Evolutionary conservation across 768 basidiomycete species (phyloP), one percentile per base, ranked within the genome.

Genomic region (Ramaria rubella): DNA sequence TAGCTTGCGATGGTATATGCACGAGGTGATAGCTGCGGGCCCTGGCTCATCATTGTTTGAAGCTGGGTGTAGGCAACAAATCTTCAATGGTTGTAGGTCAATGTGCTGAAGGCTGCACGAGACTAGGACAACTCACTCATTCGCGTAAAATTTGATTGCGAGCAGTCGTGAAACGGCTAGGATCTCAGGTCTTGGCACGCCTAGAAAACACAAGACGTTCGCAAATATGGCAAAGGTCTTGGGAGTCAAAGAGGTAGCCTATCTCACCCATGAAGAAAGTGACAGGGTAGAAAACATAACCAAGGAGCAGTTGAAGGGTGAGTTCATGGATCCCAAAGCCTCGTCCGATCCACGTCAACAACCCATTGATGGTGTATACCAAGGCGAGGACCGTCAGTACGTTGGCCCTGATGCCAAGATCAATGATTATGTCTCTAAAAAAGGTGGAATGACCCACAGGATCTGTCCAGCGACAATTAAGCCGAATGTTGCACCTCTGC

Each of bases 251-350:
- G n/a, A 17, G 27, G n/a, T 2, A 49, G 15, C n/a, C n/a, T n/a
- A n/a, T n/a, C 69, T 42, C 43, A 69, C 74, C 78, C 58, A 83
- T 72, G 74, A 92, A 82, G 76, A 92, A 92, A 1, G 87, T 80
- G 59, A 95, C 59, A 26, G 93, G 93, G 71, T 94, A 94, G 74
- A 89, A 87, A 62, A 94, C 69, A 72, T 96, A 94, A 38, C 90
- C 84, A 58, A 94, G 72, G 62, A 93, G 77, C 59, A 94, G 81
- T 67, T 94, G 83, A 23, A 96, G 76, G 2, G 91, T 94, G 53
- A 94, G 80, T 0, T 79, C 75, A 63, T 86, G 80, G 63, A 94
- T 89, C 34, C 87, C 89, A 64, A 93, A 91, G 49, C 88, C 90
- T 58, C 77, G 80, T 30, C 92, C 92, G 67, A 93, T 80, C 91